These are phyloP conservation scores for Artomyces pyxidatus DNA, from an alignment of 768 basidiomycete species.

Conservation along the genomic window DNA sequence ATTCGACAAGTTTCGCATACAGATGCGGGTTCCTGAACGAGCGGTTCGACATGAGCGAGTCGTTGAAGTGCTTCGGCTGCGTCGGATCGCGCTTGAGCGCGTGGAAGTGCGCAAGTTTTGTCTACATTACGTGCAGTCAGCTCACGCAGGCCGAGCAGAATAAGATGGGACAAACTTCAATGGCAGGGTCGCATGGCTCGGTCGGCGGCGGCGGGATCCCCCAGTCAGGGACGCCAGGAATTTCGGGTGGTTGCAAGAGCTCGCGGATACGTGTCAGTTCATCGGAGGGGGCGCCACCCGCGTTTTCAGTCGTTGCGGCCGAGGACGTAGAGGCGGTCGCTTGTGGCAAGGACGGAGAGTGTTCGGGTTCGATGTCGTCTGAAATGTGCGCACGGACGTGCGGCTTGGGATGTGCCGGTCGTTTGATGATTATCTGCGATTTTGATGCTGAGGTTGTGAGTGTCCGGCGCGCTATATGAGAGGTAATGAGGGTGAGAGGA, in stretches of 20 bases:
- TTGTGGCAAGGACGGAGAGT: background rate
- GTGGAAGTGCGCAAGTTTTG: constrained; percentile 76
- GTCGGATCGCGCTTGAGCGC: constrained; percentile 52
- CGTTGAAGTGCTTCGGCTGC: constrained; percentile 87
- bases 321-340: background rate
- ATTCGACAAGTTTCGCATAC: constrained; percentile 93
- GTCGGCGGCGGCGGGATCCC: constrained; percentile 60
- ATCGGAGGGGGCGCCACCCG: constrained; percentile 10
- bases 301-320: background rate
- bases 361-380: constrained; percentile 1
- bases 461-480: background rate
- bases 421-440: constrained; percentile 15
- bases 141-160: background rate
- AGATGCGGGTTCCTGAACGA: constrained; percentile 95
- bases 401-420: constrained; percentile 11
- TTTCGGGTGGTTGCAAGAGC: constrained; percentile 53
- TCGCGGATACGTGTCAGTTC: constrained; percentile 48
- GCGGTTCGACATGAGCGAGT: constrained; percentile 86
- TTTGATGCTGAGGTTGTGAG: constrained; percentile 6
- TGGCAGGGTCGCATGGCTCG: constrained; percentile 49
- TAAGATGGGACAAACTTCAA: constrained; percentile 38
- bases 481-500: background rate
- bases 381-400: constrained; percentile 8
- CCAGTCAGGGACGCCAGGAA: constrained; percentile 62
- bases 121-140: constrained; percentile 31